phyloP scores from a whole-genome alignment of 495 filamentous ascomycete species.

The Zalerion maritima region DNA sequence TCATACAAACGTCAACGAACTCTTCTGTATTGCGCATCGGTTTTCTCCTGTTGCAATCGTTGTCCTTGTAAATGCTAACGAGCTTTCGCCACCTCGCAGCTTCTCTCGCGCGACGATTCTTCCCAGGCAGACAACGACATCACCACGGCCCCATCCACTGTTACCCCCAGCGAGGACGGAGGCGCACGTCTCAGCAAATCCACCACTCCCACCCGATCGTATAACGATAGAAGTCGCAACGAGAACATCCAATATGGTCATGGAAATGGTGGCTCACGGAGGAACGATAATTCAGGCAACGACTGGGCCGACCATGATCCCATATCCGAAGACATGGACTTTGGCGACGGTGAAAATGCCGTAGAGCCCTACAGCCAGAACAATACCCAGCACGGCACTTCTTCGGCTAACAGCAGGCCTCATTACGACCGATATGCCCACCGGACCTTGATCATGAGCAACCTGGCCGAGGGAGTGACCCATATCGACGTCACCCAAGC shows the following conservation, averaged over 20 bases:
- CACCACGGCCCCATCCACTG: constrained; percentile 4
- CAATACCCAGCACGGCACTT: neutral
- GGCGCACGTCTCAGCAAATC: constrained; percentile 11
- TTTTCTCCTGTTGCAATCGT: too few relatives aligned
- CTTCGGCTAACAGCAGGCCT: constrained; percentile 1
- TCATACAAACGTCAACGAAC: neutral
- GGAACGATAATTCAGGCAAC: too few relatives aligned
- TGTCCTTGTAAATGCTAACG: constrained; percentile 4
- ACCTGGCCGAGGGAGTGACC: constrained; percentile 47
- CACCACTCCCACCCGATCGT: constrained; percentile 1
- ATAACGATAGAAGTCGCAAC: neutral
- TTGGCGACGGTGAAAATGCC: too few relatives aligned
- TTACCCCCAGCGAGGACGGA: constrained; percentile 15
- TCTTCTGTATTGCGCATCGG: constrained; percentile 1
- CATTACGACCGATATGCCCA: constrained; percentile 30
- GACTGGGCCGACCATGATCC: constrained; percentile 14
- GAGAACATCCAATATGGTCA: constrained; percentile 3
- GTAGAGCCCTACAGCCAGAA: too few relatives aligned
- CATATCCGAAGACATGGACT: constrained; percentile 7
- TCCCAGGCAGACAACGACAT: constrained; percentile 9
- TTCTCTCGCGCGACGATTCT: constrained; percentile 36
- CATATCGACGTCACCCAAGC: constrained; percentile 52
- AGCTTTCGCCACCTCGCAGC: constrained; percentile 21
- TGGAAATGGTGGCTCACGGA: constrained; percentile 4
- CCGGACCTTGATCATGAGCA: constrained; percentile 48